Percentiles rank a stretch among this genome's conserved stretches.
Conservation (phyloP, 1,139 yeast species). For the Yamadazyma blattariae region DNA sequence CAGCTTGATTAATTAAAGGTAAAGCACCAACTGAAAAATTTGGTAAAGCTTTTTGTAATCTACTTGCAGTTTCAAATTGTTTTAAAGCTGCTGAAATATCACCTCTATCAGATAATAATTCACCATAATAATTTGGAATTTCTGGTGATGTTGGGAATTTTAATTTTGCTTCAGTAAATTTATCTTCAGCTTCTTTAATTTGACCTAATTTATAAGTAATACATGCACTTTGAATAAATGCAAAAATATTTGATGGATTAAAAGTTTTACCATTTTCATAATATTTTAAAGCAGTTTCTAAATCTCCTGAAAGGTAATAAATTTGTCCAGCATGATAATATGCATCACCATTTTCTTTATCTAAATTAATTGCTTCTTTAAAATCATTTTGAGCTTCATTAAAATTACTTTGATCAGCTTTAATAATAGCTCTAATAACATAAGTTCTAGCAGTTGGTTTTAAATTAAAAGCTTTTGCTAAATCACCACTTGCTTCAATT, state of each 20-base stretch:
- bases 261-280: constrained; percentile 74
- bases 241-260: constrained; percentile 75
- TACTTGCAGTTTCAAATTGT: constrained; percentile 85
- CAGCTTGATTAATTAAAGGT: constrained; percentile 88
- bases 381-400: constrained; percentile 68
- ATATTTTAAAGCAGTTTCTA: constrained; percentile 67
- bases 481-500: constrained; percentile 53
- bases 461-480: constrained; percentile 63
- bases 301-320: constrained; percentile 75
- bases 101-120: constrained; percentile 81
- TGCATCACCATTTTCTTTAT: constrained; percentile 75
- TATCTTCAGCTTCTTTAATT: constrained; percentile 55
- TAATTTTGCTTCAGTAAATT: constrained; percentile 71
- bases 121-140: constrained; percentile 94
- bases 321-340: constrained; percentile 96
- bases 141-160: constrained; percentile 87
- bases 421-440: constrained; percentile 78
- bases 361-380: constrained; percentile 65
- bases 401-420: constrained; percentile 73
- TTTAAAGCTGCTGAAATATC: constrained; percentile 69
- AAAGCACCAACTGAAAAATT: constrained; percentile 74
- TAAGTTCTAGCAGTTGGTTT: constrained; percentile 81
- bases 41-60: constrained; percentile 70
- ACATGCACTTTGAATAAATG: constrained; percentile 92
- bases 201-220: constrained; percentile 82